Percentiles rank a stretch among this genome's conserved stretches.
Evolutionary conservation across 176 grass and related monocot genomes (phyloP).

Genomic region (Musa schizocarpa): DNA sequence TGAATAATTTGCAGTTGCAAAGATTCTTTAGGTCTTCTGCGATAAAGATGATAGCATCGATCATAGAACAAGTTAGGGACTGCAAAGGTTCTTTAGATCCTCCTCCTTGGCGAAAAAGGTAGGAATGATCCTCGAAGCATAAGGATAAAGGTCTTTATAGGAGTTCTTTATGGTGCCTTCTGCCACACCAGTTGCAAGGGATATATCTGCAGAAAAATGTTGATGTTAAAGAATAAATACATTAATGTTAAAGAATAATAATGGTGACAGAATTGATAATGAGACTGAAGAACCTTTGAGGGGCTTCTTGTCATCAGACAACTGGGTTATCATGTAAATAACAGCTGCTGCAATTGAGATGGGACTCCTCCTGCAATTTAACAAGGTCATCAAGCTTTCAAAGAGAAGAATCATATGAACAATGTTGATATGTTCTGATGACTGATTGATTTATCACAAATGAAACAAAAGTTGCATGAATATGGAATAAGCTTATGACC

Average conservation of each 20-base stretch:
- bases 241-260: not conserved
- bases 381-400: not conserved
- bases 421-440: too few relatives aligned
- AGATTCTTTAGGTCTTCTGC: not conserved
- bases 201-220: constrained; percentile 2
- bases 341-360: constrained; percentile 19
- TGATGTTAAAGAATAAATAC: not conserved
- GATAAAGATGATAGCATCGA: not conserved
- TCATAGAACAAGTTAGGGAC: not conserved
- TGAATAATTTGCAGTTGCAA: not conserved
- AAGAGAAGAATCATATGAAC: not conserved
- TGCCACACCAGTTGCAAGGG: constrained; percentile 11
- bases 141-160: constrained; percentile 13
- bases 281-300: constrained; percentile 5
- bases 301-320: constrained; percentile 19
- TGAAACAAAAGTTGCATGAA: too few relatives aligned
- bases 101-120: constrained; percentile 8
- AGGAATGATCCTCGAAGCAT: constrained; percentile 16
- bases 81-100: constrained; percentile 18
- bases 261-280: not conserved
- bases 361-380: constrained; percentile 12
- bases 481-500: too few relatives aligned
- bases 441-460: too few relatives aligned
- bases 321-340: constrained; percentile 17
- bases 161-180: constrained; percentile 19